phyloP scores from a whole-genome alignment of 2,329 filamentous ascomycete genomes.

The Tolypocladium endophyticum region DNA sequence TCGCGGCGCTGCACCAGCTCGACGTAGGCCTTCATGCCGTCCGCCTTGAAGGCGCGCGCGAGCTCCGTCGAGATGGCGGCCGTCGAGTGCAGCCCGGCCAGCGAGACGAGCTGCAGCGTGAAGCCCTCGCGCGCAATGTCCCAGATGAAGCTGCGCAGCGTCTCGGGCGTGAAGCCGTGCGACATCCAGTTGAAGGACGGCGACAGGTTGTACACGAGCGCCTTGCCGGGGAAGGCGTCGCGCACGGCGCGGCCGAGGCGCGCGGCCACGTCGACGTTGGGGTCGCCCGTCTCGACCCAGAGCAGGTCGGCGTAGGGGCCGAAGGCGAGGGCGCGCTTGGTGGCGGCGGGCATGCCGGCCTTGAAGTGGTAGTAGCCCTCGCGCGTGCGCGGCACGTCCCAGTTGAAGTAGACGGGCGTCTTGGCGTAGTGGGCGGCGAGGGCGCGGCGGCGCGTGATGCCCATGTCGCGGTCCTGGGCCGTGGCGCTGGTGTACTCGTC shows the following conservation, averaged over 20 bases:
- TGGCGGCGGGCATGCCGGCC: slow-evolving; percentile 74
- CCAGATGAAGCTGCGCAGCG: slow-evolving; percentile 89
- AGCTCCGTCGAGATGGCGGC: slow-evolving; percentile 62
- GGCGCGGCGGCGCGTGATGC: slow-evolving; percentile 64
- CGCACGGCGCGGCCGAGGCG: slow-evolving; percentile 71
- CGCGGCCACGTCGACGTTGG: slow-evolving; percentile 66
- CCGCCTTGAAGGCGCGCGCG: slow-evolving; percentile 69
- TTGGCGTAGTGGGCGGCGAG: slow-evolving; percentile 59
- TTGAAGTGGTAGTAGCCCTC: slow-evolving; percentile 92
- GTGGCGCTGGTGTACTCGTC: slow-evolving; percentile 56
- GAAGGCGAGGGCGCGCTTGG: slow-evolving; percentile 86
- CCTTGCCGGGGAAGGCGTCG: slow-evolving; percentile 61
- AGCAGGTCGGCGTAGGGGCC: slow-evolving; percentile 88
- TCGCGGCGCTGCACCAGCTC: slow-evolving; percentile 81
- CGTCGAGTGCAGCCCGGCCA: slow-evolving; percentile 56
- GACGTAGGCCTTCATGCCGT: slow-evolving; percentile 98
- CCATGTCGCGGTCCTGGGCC: slow-evolving; percentile 57
- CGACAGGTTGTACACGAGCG: slow-evolving; percentile 90
- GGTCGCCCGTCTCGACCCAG: slow-evolving; percentile 94
- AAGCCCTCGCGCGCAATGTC: slow-evolving; percentile 85
- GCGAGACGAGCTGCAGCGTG: slow-evolving; percentile 55
- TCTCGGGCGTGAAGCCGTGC: slow-evolving; percentile 77
- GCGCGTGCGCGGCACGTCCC: slow-evolving; percentile 84
- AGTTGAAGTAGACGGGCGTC: slow-evolving; percentile 68
- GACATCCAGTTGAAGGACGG: slow-evolving; percentile 99